Conservation (phyloP, 306 rosid species). For the Sicyos edulis region DNA sequence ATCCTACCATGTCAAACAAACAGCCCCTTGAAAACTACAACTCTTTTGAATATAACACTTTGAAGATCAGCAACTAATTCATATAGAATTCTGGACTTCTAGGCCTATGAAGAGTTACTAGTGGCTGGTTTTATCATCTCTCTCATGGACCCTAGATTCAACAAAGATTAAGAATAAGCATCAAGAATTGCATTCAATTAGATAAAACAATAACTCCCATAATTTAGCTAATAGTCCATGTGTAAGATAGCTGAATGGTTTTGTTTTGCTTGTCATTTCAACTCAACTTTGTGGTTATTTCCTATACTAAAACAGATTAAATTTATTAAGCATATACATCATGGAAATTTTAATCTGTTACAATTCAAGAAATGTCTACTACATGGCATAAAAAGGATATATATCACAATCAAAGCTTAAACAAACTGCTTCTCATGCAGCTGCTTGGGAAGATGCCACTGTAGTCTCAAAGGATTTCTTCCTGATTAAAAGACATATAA, state of each 20-base stretch:
- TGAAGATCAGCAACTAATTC: not conserved
- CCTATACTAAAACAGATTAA: no score
- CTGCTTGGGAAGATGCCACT: constrained; percentile 44
- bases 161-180: not conserved
- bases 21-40: no score
- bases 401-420: not conserved
- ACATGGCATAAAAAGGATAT: not conserved
- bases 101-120: not conserved
- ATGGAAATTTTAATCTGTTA: not conserved
- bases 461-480: constrained; percentile 69
- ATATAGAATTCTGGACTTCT: not conserved
- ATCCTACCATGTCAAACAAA: no score
- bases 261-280: no score
- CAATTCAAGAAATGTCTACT: constrained; percentile 6
- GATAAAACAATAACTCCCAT: no score
- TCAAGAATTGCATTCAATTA: not conserved
- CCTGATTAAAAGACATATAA: constrained; percentile 75
- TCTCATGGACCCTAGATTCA: not conserved
- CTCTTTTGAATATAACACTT: not conserved
- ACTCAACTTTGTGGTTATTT: no score
- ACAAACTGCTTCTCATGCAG: constrained; percentile 31
- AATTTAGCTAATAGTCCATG: no score
- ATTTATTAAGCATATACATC: no score
- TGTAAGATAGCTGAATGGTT: no score
- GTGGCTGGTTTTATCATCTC: not conserved